Evolutionary conservation across 2,329 filamentous ascomycete species (phyloP).

Genomic region (Acarospora socialis): DNA sequence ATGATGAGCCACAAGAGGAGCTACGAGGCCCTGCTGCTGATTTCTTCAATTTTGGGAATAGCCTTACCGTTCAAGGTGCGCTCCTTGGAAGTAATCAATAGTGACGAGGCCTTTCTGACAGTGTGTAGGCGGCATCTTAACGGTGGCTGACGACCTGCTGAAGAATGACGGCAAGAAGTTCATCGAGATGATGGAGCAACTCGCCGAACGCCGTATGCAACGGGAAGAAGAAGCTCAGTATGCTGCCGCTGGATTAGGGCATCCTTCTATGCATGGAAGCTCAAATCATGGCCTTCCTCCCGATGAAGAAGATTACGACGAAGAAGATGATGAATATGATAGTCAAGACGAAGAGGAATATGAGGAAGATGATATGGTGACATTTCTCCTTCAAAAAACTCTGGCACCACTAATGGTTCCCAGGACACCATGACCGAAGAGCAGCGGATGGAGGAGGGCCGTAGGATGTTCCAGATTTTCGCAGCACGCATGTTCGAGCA

Average conservation of each 20-base stretch:
- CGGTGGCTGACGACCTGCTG: constrained; percentile 91
- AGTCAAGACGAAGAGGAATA: constrained; percentile 51
- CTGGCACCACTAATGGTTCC: constrained; percentile 23
- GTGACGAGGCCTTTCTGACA: constrained; percentile 11
- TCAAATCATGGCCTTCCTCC: constrained; percentile 62
- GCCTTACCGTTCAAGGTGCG: constrained; percentile 78
- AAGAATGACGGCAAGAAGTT: constrained; percentile 99
- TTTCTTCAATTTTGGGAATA: constrained; percentile 96
- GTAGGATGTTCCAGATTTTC: constrained; percentile 98
- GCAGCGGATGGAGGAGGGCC: constrained; percentile 96
- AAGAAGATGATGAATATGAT: constrained; percentile 64
- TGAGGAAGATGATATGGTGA: constrained; percentile 51
- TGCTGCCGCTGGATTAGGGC: constrained; percentile 44
- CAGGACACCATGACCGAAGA: constrained; percentile 96
- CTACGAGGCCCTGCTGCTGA: constrained; percentile 59
- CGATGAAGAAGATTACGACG: constrained; percentile 61
- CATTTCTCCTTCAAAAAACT: constrained; percentile 13
- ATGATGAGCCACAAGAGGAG: constrained; percentile 50
- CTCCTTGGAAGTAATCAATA: constrained; percentile 6
- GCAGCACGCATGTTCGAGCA: constrained; percentile 99
- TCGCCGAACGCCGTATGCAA: constrained; percentile 93
- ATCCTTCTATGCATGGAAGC: constrained; percentile 47
- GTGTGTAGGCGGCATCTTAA: constrained; percentile 72
- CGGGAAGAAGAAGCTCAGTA: constrained; percentile 80
- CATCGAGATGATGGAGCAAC: constrained; percentile 99